phyloP scores from a whole-genome alignment of 768 basidiomycete species.

The Pisolithus marmoratus region DNA sequence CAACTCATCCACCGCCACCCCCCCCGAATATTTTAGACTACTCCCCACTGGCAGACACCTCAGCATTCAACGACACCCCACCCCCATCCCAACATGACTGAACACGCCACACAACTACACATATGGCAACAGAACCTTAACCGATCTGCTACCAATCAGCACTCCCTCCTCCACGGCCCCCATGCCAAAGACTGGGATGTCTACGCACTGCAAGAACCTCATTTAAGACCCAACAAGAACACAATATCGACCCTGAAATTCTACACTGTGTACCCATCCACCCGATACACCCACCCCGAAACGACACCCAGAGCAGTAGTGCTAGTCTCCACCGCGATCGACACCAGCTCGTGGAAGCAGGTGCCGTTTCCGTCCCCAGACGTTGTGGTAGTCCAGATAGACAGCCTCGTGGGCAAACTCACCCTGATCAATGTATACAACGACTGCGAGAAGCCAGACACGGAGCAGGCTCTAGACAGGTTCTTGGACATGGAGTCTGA shows the following conservation, averaged over 20 bases:
- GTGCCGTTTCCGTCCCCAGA: conserved; percentile 15
- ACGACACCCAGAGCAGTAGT: conserved; percentile 9
- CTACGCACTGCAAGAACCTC: conserved; percentile 1
- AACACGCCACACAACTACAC: conserved; percentile 6
- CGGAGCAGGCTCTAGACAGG: neutral
- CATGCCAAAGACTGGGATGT: neutral
- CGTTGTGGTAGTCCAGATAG: conserved; percentile 18
- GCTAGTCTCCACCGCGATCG: conserved; percentile 12
- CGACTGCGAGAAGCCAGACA: conserved; percentile 1
- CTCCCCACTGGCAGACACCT: too few relatives aligned
- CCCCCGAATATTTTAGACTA: too few relatives aligned
- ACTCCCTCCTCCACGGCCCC: conserved; percentile 9
- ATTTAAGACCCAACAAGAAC: neutral
- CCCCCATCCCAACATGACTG: neutral
- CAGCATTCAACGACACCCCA: neutral
- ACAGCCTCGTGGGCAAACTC: neutral
- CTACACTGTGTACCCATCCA: neutral
- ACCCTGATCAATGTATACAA: conserved; percentile 14
- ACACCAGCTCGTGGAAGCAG: conserved; percentile 19
- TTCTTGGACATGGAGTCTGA: neutral
- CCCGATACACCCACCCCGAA: neutral
- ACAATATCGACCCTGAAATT: neutral
- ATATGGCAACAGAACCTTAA: conserved; percentile 23
- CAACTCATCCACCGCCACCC: too few relatives aligned
- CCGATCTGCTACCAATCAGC: conserved; percentile 13